phyloP scores from a whole-genome alignment of 1,284 basidiomycete species.

The Tylopilus sp. region DNA sequence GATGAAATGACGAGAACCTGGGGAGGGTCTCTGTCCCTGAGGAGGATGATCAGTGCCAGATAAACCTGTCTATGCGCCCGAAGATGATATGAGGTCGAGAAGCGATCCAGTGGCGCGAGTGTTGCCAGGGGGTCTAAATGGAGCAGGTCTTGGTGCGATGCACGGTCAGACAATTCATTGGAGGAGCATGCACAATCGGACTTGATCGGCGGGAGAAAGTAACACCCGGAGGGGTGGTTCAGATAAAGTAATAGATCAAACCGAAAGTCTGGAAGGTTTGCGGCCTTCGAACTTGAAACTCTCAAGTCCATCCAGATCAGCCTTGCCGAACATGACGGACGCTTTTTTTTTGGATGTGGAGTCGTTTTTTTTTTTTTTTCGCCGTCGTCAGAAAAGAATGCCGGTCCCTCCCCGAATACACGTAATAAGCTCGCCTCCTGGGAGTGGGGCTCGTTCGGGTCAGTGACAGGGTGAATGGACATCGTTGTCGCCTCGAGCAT shows the following conservation, averaged over 20 bases:
- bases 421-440: slow-evolving; percentile 21
- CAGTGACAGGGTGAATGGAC: no score
- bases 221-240: slow-evolving; percentile 20
- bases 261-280: slow-evolving; percentile 30
- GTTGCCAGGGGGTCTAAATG: slow-evolving; percentile 24
- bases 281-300: slow-evolving; percentile 34
- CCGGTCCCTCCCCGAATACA: slow-evolving; percentile 16
- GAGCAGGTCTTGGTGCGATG: slow-evolving; percentile 7
- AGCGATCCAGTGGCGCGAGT: slow-evolving; percentile 17
- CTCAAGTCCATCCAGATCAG: slow-evolving; percentile 29
- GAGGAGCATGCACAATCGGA: slow-evolving; percentile 30
- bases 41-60: background rate
- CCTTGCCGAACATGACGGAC: slow-evolving; percentile 34
- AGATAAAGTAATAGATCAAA: slow-evolving; percentile 36
- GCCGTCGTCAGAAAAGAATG: slow-evolving; percentile 20
- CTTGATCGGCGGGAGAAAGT: slow-evolving; percentile 35
- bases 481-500: no score
- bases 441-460: no score
- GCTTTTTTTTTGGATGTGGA: slow-evolving; percentile 16
- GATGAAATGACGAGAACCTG: background rate
- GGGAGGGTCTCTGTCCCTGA: slow-evolving; percentile 4
- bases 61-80: background rate
- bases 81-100: slow-evolving; percentile 10
- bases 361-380: slow-evolving; percentile 23
- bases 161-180: slow-evolving; percentile 19